Conservation (phyloP, 345 rosid species). For the Populus davidiana region DNA sequence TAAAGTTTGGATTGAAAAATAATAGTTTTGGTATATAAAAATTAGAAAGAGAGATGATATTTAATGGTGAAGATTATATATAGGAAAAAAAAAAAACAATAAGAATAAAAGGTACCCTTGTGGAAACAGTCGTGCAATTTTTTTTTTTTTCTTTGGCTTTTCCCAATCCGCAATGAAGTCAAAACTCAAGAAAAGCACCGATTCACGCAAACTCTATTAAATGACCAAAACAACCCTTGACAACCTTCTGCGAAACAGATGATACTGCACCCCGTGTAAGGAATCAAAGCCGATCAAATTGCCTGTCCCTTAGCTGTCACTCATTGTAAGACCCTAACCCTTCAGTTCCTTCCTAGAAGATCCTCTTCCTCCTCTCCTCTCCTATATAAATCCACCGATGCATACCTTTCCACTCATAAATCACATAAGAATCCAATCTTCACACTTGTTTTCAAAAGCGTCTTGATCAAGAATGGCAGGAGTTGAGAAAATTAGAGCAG, state of each 20-base stretch:
- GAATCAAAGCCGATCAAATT: constrained; percentile 25
- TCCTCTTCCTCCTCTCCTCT: constrained; percentile 5
- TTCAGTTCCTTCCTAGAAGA: constrained; percentile 53
- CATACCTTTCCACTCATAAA: constrained; percentile 1
- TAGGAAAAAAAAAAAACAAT: too few species aligned
- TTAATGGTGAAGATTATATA: too few species aligned
- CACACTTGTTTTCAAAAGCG: neutral
- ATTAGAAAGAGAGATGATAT: too few species aligned
- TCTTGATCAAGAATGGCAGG: neutral
- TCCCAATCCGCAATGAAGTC: neutral
- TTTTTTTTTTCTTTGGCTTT: too few species aligned
- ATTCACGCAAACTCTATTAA: neutral
- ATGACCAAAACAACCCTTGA: constrained; percentile 20
- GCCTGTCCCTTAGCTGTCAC: constrained; percentile 51
- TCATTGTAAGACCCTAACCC: constrained; percentile 17
- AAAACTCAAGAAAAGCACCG: neutral
- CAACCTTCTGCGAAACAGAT: constrained; percentile 20
- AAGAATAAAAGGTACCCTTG: too few species aligned
- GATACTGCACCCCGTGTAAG: neutral
- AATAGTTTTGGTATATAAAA: too few species aligned
- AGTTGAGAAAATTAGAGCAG: neutral
- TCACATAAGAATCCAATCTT: constrained; percentile 34
- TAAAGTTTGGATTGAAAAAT: too few species aligned
- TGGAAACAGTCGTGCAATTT: too few species aligned
- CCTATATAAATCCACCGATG: neutral